These are phyloP conservation scores for Solanum hybrid DNA, from an alignment of 305 asterid species.

Conservation along the genomic window DNA sequence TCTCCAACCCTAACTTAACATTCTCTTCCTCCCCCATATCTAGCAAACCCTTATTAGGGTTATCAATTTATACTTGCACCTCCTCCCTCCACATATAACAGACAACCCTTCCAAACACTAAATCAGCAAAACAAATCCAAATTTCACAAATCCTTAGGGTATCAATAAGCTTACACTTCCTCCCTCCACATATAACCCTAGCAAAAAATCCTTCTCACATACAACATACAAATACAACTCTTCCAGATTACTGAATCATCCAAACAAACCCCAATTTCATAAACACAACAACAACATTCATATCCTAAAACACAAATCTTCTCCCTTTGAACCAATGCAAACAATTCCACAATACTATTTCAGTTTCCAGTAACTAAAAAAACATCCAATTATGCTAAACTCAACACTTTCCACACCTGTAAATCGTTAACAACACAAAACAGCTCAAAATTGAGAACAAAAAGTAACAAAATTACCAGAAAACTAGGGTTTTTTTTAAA, in stretches of 20 bases:
- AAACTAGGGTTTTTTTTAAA: not conserved
- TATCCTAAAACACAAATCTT: not conserved
- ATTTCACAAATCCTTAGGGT: not conserved
- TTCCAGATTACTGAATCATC: not conserved
- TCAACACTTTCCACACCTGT: not conserved
- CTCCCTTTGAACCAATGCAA: constrained; percentile 1
- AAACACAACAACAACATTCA: not conserved
- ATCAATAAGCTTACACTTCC: not conserved
- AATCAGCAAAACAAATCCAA: not conserved
- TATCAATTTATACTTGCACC: not conserved
- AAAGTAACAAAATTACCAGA: not conserved
- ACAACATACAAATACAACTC: not conserved
- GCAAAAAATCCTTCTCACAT: not conserved
- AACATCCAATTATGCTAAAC: not conserved
- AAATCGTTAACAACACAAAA: not conserved
- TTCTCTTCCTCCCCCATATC: constrained; percentile 7
- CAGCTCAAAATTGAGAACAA: constrained; percentile 1
- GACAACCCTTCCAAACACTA: not conserved
- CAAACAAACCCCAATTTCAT: not conserved
- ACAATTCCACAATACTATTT: not conserved
- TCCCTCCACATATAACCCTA: not conserved
- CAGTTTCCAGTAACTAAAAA: not conserved
- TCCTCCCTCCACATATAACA: not conserved
- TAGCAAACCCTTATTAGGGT: not conserved
- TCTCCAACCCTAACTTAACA: not conserved